Conservation (phyloP, 495 filamentous ascomycete genomes). For the Aspergillus sclerotioniger region DNA sequence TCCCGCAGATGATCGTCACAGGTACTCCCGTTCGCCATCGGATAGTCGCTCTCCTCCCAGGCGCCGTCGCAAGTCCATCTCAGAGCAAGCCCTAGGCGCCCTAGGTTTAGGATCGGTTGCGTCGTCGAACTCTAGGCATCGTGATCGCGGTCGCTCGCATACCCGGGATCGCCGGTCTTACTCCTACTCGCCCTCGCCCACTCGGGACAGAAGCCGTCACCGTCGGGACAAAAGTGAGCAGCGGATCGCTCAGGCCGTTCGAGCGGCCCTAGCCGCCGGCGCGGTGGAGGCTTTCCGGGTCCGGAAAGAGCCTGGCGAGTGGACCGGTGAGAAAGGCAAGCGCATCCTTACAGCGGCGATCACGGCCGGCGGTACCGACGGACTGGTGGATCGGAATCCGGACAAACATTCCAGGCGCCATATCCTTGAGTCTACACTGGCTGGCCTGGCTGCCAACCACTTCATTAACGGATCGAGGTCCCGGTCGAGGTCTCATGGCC, state of each 20-base stretch:
- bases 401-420: constrained; percentile 68
- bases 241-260: constrained; percentile 79
- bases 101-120: constrained; percentile 63
- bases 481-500: constrained; percentile 34
- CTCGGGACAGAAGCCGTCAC: constrained; percentile 42
- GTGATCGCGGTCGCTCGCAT: constrained; percentile 38
- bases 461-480: constrained; percentile 73
- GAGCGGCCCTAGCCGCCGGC: constrained; percentile 80
- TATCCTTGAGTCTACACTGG: constrained; percentile 73
- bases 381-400: constrained; percentile 67
- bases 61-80: constrained; percentile 65
- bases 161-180: constrained; percentile 51
- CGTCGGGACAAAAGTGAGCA: constrained; percentile 48
- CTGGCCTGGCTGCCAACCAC: constrained; percentile 78
- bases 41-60: constrained; percentile 41
- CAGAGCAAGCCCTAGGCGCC: constrained; percentile 64
- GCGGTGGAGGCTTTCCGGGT: constrained; percentile 84
- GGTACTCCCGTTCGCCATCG: constrained; percentile 38
- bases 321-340: constrained; percentile 82
- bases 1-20: constrained; percentile 37
- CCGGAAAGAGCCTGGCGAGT: constrained; percentile 79
- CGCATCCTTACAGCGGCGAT: constrained; percentile 84
- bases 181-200: constrained; percentile 50
- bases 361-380: constrained; percentile 79
- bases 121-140: constrained; percentile 18